Evolutionary conservation across 805 yeast genomes (phyloP).

Genomic region (Kuraishia ogatae): DNA sequence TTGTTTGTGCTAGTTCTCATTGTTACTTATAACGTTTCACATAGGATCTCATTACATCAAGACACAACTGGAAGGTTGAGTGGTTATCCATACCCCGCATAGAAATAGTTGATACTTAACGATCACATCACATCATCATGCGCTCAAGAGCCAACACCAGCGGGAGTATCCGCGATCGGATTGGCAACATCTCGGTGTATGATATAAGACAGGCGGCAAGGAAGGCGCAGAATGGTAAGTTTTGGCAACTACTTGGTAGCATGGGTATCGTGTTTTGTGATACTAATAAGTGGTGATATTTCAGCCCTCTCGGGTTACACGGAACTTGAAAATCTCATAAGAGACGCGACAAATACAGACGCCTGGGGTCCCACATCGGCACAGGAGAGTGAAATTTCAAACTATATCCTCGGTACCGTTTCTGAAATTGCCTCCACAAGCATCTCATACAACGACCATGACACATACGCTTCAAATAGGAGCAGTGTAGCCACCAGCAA

Average conservation of each 20-base stretch:
- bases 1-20: too few species aligned
- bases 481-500: not conserved
- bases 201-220: constrained; percentile 21
- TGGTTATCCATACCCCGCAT: too few species aligned
- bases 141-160: not conserved
- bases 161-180: not conserved
- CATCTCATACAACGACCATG: not conserved
- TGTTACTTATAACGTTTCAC: too few species aligned
- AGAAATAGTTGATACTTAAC: not conserved
- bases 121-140: not conserved
- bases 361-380: constrained; percentile 44
- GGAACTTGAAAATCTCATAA: constrained; percentile 20
- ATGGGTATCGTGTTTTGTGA: not conserved
- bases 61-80: too few species aligned
- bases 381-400: constrained; percentile 23
- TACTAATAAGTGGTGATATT: not conserved
- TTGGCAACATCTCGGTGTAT: constrained; percentile 12
- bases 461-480: not conserved
- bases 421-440: not conserved
- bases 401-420: not conserved
- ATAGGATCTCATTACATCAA: too few species aligned
- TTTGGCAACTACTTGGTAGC: not conserved
- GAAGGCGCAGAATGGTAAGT: constrained; percentile 25
- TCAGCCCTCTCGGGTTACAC: constrained; percentile 21
- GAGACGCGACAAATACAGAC: constrained; percentile 42